Evolutionary conservation across 768 basidiomycete species (phyloP).

Genomic region (Russula earlei): DNA sequence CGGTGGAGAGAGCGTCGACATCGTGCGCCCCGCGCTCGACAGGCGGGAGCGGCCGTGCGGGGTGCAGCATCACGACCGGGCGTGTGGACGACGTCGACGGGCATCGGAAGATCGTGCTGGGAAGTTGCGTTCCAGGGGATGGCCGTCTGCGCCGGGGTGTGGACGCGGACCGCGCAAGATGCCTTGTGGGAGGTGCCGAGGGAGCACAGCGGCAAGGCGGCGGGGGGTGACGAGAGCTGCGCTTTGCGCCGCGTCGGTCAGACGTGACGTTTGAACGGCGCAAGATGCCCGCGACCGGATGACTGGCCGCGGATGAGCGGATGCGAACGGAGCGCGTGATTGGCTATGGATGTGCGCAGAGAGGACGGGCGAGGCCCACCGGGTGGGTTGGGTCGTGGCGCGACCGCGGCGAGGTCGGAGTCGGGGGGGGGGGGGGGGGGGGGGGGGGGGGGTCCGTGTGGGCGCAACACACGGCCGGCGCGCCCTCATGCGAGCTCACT

Average conservation of each 20-base stretch:
- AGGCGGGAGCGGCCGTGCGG: conserved; percentile 28
- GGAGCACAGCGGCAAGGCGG: conserved; percentile 23
- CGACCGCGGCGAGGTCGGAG: conserved; percentile 32
- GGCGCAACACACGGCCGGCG: not conserved
- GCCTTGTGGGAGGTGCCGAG: conserved; percentile 23
- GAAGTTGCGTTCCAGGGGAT: conserved; percentile 5
- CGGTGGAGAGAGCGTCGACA: conserved; percentile 25
- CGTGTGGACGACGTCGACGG: conserved; percentile 50
- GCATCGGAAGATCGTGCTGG: conserved; percentile 31
- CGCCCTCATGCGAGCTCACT: not conserved
- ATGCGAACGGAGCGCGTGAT: conserved; percentile 50
- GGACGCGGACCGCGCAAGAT: conserved; percentile 11
- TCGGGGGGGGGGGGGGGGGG: too few species aligned
- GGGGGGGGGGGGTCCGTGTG: conserved; percentile 23
- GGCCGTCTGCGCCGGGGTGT: not conserved
- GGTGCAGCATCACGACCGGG: conserved; percentile 52
- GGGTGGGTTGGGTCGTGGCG: conserved; percentile 26
- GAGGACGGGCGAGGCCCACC: conserved; percentile 60
- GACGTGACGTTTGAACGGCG: conserved; percentile 56
- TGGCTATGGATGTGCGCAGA: conserved; percentile 41
- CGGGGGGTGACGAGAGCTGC: conserved; percentile 31
- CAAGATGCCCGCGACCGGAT: conserved; percentile 42
- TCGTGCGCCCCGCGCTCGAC: conserved; percentile 2
- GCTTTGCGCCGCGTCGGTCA: conserved; percentile 41
- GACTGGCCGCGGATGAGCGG: conserved; percentile 72